Percentiles rank a stretch among this genome's conserved stretches.
Conservation (phyloP, 2,329 filamentous ascomycete genomes). For the Colletotrichum sp. region DNA sequence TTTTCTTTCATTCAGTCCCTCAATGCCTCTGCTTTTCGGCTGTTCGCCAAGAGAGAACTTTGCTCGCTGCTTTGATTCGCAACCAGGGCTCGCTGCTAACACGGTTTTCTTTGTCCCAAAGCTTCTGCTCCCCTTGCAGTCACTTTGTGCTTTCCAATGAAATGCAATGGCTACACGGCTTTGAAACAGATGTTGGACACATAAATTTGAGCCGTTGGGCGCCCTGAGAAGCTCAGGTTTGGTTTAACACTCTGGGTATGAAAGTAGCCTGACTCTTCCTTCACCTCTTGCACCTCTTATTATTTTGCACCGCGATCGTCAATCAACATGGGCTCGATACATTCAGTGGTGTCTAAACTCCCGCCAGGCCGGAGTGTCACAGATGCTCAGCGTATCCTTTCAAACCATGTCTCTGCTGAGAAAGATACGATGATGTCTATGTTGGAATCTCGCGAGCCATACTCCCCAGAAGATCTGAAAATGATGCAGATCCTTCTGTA, state of each 20-base stretch:
- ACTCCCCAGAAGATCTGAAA: neutral
- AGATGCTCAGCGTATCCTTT: rapidly evolving
- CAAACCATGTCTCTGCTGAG: neutral
- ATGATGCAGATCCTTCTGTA: neutral
- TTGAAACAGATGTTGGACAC: neutral
- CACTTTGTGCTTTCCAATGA: neutral
- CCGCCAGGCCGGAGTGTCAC: rapidly evolving
- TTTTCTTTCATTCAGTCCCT: neutral
- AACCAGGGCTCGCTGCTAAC: rapidly evolving
- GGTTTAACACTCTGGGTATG: neutral
- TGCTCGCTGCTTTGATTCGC: neutral
- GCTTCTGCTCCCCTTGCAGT: neutral
- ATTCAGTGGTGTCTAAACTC: rapidly evolving
- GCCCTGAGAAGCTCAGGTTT: rapidly evolving
- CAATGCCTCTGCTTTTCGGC: neutral
- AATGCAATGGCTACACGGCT: neutral
- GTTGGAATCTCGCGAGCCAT: neutral
- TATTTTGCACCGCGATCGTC: rapidly evolving
- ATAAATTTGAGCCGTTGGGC: neutral
- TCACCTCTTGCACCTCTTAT: neutral
- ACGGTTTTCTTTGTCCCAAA: neutral
- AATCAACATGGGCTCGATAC: neutral
- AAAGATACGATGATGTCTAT: rapidly evolving
- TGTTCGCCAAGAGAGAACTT: neutral
- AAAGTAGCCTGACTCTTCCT: neutral